Base-by-base conservation (phyloP, 495 filamentous ascomycete genomes). In the Aspergillus sparsus region DNA sequence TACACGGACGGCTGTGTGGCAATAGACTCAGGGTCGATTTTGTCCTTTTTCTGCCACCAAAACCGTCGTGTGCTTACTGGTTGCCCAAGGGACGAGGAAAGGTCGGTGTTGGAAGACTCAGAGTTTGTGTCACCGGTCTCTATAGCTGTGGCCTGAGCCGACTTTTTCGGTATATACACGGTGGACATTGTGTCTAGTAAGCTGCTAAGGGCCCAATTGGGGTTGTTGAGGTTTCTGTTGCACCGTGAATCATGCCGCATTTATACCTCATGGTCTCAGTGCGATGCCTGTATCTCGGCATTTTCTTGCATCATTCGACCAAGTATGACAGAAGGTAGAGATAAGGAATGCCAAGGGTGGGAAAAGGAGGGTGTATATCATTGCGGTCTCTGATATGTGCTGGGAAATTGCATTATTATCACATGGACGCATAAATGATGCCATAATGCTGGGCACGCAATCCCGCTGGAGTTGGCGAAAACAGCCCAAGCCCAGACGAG, bases 1-100 rank as follows among this genome's bases (percentile, higher is more conserved):
- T 69, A 84, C 9, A 84, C 80, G 0, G 74, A 79, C 0, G 74
- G 80, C 66, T 81, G 80, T 0, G 85, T 88, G 0, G 86, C 86
- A 42, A 86, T 80, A 34, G 79, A 79, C 50, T 82, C 71, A 1
- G 74, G 71, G 52, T 87, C 60, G 34, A 60, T 60, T 31, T 45
- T 50, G 39, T 58, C 65, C 1, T 53, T 55, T 39, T 62, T 51
- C 49, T 70, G 71, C 44, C 71, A 74, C 64, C 66, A 71, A 39
- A 70, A 71, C 5, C 66, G 64, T 13, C 60, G 64, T 6, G 61
- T 63, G 3, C 60, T 34, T 6, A 37, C 15, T 7, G 63, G 62
- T 18, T 67, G 50, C 1, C 64, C 68, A n/a, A 74, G 51, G 2
- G 60, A 46, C 9, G 58, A 18, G 15, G 55, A 32, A 4, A 49